Conservation (phyloP, 2,329 filamentous ascomycete genomes). For the Raffaelea albimanens region DNA sequence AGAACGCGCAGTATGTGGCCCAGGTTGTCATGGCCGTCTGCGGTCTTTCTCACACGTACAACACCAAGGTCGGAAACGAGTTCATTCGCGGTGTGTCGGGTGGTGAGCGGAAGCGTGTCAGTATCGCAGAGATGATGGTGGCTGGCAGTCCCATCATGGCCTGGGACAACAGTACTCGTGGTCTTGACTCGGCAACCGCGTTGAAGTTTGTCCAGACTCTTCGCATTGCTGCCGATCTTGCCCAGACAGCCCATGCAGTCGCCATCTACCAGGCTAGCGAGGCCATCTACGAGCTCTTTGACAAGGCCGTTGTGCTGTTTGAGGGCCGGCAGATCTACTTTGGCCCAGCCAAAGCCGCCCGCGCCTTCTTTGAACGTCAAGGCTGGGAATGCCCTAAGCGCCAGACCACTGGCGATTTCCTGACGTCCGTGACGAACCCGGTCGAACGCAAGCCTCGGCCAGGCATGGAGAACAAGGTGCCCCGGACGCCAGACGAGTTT, state of each 20-base stretch:
- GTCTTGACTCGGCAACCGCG: conserved; percentile 56
- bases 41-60: conserved; percentile 62
- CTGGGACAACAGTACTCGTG: conserved; percentile 59
- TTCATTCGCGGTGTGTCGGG: conserved; percentile 65
- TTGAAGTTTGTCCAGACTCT: conserved; percentile 57
- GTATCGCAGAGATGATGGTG: conserved; percentile 55
- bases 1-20: conserved; percentile 46
- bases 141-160: conserved; percentile 51
- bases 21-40: conserved; percentile 70
- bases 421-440: conserved; percentile 50
- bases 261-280: conserved; percentile 60
- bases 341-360: conserved; percentile 49
- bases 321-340: conserved; percentile 57
- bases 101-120: conserved; percentile 61
- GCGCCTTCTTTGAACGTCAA: conserved; percentile 55
- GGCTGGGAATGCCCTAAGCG: conserved; percentile 50
- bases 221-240: conserved; percentile 57
- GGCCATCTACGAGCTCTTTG: conserved; percentile 56
- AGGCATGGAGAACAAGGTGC: conserved; percentile 46
- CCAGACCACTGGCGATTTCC: conserved; percentile 66
- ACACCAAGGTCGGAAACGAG: conserved; percentile 67
- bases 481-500: conserved; percentile 53
- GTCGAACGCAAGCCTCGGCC: conserved; percentile 29
- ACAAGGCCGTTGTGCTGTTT: conserved; percentile 67
- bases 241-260: conserved; percentile 47